Conservation (phyloP, 2,329 filamentous ascomycete genomes). For the Cladosporium sphaerospermum region DNA sequence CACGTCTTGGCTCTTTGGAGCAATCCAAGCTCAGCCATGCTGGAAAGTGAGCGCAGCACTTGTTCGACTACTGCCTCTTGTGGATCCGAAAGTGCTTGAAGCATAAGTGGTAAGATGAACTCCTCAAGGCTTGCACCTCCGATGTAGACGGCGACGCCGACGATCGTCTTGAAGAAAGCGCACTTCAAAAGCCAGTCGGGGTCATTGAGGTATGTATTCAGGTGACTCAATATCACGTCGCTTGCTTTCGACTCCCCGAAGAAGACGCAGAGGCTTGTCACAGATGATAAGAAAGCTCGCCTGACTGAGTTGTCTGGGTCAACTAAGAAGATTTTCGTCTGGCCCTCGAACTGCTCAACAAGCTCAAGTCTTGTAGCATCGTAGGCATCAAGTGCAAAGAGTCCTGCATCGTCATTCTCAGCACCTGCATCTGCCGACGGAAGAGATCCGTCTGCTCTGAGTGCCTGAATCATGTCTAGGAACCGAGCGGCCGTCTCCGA, state of each 20-base stretch:
- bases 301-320: conserved; percentile 81
- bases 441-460: conserved; percentile 76
- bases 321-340: conserved; percentile 84
- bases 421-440: conserved; percentile 71
- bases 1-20: conserved; percentile 78
- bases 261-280: conserved; percentile 88
- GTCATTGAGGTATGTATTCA: conserved; percentile 96
- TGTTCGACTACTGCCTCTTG: conserved; percentile 94
- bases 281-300: conserved; percentile 83
- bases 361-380: conserved; percentile 81
- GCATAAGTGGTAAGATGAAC: conserved; percentile 91
- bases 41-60: conserved; percentile 78
- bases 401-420: conserved; percentile 59
- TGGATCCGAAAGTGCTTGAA: conserved; percentile 84
- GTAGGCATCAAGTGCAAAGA: conserved; percentile 67
- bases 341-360: conserved; percentile 74
- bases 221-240: conserved; percentile 89
- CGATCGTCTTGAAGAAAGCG: conserved; percentile 91
- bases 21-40: conserved; percentile 80
- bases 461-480: conserved; percentile 81
- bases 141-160: conserved; percentile 85
- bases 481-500: conserved; percentile 80
- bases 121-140: conserved; percentile 86
- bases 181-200: conserved; percentile 95
- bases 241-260: conserved; percentile 89